These are phyloP conservation scores for Leptosphaerulina australis DNA, from an alignment of 2,329 filamentous ascomycete genomes.

Conservation along the genomic window DNA sequence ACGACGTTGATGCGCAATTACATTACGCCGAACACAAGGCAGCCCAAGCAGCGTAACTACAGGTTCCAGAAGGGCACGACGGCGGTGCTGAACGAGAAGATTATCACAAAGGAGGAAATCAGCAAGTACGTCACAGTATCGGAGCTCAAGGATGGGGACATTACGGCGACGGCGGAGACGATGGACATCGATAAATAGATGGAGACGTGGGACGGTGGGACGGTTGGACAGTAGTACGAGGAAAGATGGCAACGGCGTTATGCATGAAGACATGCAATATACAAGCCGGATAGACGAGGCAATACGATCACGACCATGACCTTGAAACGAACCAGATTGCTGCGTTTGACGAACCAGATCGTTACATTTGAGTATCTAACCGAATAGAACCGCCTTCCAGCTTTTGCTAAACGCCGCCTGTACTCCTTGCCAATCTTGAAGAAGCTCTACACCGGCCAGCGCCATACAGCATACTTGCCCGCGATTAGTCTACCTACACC, in stretches of 20 bases:
- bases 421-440: constrained; percentile 4
- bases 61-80: constrained; percentile 91
- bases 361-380: too few relatives aligned
- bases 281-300: constrained; percentile 15
- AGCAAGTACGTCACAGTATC: constrained; percentile 92
- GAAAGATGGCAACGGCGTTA: constrained; percentile 1
- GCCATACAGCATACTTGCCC: too few relatives aligned
- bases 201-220: too few relatives aligned
- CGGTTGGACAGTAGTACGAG: too few relatives aligned
- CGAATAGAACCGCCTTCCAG: too few relatives aligned
- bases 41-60: constrained; percentile 91
- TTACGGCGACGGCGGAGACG: constrained; percentile 64
- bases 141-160: constrained; percentile 74
- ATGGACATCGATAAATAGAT: constrained; percentile 66
- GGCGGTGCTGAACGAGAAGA: constrained; percentile 91
- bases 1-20: constrained; percentile 92
- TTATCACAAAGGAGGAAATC: constrained; percentile 92
- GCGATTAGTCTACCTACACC: constrained; percentile 92
- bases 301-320: constrained; percentile 15
- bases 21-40: constrained; percentile 90
- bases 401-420: too few relatives aligned
- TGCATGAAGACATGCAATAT: constrained; percentile 13
- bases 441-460: neutral
- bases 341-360: too few relatives aligned
- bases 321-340: too few relatives aligned